Base-by-base conservation (phyloP, 768 basidiomycete genomes). In the Pulveroboletus sp. region DNA sequence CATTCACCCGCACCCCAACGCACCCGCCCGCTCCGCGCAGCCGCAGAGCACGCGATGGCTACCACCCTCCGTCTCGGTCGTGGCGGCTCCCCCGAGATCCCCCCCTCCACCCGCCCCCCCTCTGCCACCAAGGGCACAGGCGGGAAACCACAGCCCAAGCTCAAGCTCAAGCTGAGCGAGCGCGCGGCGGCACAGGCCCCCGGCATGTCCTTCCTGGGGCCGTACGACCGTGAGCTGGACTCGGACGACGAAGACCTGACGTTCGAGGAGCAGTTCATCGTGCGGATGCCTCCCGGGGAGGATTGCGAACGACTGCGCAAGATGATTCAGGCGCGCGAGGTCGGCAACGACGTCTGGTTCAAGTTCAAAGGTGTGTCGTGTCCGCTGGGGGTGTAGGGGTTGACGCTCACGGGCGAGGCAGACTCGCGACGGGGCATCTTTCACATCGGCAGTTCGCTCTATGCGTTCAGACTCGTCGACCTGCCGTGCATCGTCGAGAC, bases 181-280 rank as follows among this genome's bases (percentile, higher is more conserved):
- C 89, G 87, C 60, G 81, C 86, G 4, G 86, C 83, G 7, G 81
- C 83, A 27, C 85, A 86, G 61, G 86, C 86, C 26, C 87, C 85
- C 43, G 91, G 89, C 51, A 87, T 82, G 81, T 89, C 86, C 27
- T 94, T 93, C 66, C 71, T 94, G 47, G 95, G 95, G 7, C 78
- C 85, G 12, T 97, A 93, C 67, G 94, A 97, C 71, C 76, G 93
- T 36, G 95, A 97, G 64, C 73, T 97, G 45, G 95, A 98, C 67
- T 93, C 90, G 43, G 92, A 97, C 60, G 91, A 93, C 39, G 93
- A 96, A 50, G 94, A 96, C 49, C 68, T 98, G 50, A 84, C 85
- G 14, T 96, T 98, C 58, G 96, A 99, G 69, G 96, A 99, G 69
- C 94, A 97, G 61, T 98, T 98, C 63, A 85, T 99, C 47, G 72